Evolutionary conservation across 768 basidiomycete species (phyloP).

Genomic region (Leucocoprinus birnbaumii): DNA sequence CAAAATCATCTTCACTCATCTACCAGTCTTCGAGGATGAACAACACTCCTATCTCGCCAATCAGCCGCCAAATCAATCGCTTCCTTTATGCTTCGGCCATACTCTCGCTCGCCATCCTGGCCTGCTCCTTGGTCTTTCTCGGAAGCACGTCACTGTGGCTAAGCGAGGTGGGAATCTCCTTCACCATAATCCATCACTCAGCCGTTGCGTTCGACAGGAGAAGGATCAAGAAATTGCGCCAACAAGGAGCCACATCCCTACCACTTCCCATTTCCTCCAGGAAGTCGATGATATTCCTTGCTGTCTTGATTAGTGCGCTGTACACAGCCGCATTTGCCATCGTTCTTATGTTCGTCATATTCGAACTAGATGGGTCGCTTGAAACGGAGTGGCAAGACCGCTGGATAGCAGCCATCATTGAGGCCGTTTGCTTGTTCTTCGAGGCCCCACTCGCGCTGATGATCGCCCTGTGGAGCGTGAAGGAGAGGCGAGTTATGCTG

Average conservation of each 20-base stretch:
- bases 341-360: not conserved
- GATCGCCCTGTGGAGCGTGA: not conserved
- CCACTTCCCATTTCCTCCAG: not conserved
- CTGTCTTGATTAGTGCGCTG: not conserved
- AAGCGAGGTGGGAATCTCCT: not conserved
- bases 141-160: not conserved
- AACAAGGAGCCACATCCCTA: too few species aligned
- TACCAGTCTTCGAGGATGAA: too few species aligned
- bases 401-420: not conserved
- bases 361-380: not conserved
- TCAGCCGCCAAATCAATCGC: too few species aligned
- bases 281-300: not conserved
- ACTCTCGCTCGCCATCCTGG: too few species aligned
- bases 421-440: not conserved
- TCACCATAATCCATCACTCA: slow-evolving; percentile 2
- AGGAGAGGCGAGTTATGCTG: not conserved
- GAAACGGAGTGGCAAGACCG: not conserved
- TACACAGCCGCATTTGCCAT: not conserved
- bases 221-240: not conserved
- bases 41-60: too few species aligned
- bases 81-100: too few species aligned
- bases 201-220: not conserved
- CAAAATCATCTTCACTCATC: too few species aligned
- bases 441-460: not conserved
- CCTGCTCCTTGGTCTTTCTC: not conserved